A percentile compares a stretch with the other conserved stretches of the same genome.
These are phyloP conservation scores for Trichomonas tenax DNA, from an alignment of 208 protist genomes.

Conservation along the genomic window DNA sequence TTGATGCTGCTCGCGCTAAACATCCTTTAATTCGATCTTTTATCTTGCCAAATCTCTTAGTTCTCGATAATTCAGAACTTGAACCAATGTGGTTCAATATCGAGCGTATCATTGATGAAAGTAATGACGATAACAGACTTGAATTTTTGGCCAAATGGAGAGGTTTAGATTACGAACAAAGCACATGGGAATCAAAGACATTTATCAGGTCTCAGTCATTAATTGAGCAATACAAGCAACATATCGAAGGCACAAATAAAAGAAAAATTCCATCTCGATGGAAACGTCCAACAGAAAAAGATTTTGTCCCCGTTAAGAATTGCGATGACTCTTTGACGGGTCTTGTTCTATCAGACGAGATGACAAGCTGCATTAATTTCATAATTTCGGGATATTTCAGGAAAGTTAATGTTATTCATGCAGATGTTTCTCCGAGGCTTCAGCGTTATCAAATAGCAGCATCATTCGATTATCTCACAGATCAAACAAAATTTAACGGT, in stretches of 20 bases:
- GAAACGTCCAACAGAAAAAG: background rate
- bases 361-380: background rate
- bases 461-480: background rate
- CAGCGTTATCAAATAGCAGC: background rate
- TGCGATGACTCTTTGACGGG: background rate
- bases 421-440: background rate
- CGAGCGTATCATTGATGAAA: background rate
- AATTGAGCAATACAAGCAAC: background rate
- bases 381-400: background rate
- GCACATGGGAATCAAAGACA: conserved; percentile 44
- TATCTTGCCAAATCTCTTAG: background rate
- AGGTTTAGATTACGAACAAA: conserved; percentile 38
- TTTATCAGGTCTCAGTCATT: background rate
- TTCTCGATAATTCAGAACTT: background rate
- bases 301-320: background rate
- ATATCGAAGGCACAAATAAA: background rate
- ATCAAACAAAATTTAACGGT: background rate
- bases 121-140: background rate
- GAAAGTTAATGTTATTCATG: background rate
- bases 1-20: background rate
- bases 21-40: background rate
- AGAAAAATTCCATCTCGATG: background rate
- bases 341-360: background rate
- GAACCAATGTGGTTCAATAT: background rate
- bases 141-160: conserved; percentile 53